Base-by-base conservation (phyloP, 23 red algal species). In the Gracilaria vermiculophylla region DNA sequence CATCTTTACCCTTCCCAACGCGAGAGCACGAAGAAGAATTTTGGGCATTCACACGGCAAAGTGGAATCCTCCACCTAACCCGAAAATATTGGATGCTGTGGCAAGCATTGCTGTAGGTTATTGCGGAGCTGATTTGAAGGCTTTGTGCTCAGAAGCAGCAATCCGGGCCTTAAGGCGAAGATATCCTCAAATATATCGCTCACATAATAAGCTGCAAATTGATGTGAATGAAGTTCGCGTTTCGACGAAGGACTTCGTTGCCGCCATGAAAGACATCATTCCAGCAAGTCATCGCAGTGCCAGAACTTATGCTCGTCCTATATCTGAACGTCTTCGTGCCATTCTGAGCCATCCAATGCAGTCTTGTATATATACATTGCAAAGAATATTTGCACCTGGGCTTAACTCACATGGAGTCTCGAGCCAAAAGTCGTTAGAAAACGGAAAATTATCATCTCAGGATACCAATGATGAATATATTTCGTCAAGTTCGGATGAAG, bases 101-200 rank as follows among this genome's bases (percentile, higher is more conserved):
- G 85, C 95, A 4, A 86, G 27, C 23, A 69, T 69, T 17, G 89
- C 95, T 55, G 95, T 94, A 15, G 95, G 95, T 16, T 97, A 94
- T 80, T 88, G 90, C 61, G 95, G 95, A 2, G 95, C 95, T 17
- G 95, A 97, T 47, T 69, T 97, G 66, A 78, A 83, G 37, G 75
- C 95, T 33, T 77, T 97, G 19, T 97, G 95, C 62, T 82, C 90
- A 20, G 95, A 97, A 88, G 75, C 95, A 64, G 86, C 95, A 5
- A 72, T 93, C 15, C 71, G 90, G 16, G 90, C 95, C 0, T 36
- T 97, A 51, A 76, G 95, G 5, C 76, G 95, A 76, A 83, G 94
- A 76, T 97, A 97, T 69, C 94, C 94, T 4, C 94, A 97, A 42
- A 97, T 97, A 41, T 97, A 97, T 80, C 21, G 71, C 11, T 92